Evolutionary conservation across 768 basidiomycete species (phyloP).

Genomic region (Pulveroboletus frians): DNA sequence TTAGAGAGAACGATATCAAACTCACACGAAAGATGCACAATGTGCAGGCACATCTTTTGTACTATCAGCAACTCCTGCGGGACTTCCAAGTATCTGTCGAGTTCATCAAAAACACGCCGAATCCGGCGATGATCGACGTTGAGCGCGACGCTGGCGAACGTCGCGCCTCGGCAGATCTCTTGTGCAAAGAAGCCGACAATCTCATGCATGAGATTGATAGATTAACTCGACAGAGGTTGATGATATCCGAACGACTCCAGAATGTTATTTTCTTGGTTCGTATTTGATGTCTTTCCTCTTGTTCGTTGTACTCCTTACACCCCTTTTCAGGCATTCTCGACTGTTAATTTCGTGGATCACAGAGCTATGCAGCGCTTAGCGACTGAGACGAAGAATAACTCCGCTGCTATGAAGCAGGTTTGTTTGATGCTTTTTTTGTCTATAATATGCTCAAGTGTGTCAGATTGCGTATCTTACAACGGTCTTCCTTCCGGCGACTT

Average conservation of each 20-base stretch:
- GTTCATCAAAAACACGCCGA: slow-evolving; percentile 44
- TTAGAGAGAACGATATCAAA: slow-evolving; percentile 35
- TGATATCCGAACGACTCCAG: slow-evolving; percentile 29
- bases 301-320: background rate
- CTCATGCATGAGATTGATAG: slow-evolving; percentile 47
- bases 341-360: slow-evolving; percentile 51
- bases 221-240: slow-evolving; percentile 33
- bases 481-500: slow-evolving; percentile 54
- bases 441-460: slow-evolving; percentile 14
- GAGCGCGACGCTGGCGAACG: slow-evolving; percentile 3
- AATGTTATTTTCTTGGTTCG: slow-evolving; percentile 33
- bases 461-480: slow-evolving; percentile 49
- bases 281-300: background rate
- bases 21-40: slow-evolving; percentile 53
- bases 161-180: slow-evolving; percentile 27
- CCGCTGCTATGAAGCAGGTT: slow-evolving; percentile 36
- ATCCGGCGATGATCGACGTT: slow-evolving; percentile 41
- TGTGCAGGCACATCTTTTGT: slow-evolving; percentile 53
- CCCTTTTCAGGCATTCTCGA: slow-evolving; percentile 48
- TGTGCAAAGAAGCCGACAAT: slow-evolving; percentile 45
- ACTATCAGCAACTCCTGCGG: slow-evolving; percentile 49
- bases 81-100: slow-evolving; percentile 47
- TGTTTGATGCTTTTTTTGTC: background rate
- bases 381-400: slow-evolving; percentile 37
- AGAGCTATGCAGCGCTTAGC: slow-evolving; percentile 48